Evolutionary conservation across 2,329 filamentous ascomycete species (phyloP).

Genomic region (Paraphoma chrysanthemicola): DNA sequence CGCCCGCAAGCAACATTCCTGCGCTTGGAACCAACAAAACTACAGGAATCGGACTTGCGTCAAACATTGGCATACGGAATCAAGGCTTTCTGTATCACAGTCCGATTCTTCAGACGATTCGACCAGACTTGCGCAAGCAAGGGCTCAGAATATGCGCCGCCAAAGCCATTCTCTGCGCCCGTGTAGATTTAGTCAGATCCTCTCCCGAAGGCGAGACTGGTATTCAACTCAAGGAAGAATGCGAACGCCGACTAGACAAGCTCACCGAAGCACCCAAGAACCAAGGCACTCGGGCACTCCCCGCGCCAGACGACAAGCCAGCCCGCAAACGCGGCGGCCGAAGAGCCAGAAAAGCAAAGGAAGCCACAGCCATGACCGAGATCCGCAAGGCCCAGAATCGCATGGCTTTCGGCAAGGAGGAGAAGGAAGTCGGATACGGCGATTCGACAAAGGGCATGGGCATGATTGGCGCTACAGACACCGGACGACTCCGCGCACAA

Average conservation of each 20-base stretch:
- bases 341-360: slow-evolving; percentile 91
- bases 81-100: slow-evolving; percentile 95
- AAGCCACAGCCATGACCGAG: slow-evolving; percentile 96
- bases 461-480: slow-evolving; percentile 90
- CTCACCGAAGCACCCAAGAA: slow-evolving; percentile 90
- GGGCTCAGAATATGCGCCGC: slow-evolving; percentile 94
- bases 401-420: slow-evolving; percentile 94
- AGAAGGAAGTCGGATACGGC: slow-evolving; percentile 91
- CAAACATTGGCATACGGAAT: slow-evolving; percentile 87
- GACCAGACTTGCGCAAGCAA: slow-evolving; percentile 86
- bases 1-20: slow-evolving; percentile 89
- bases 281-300: slow-evolving; percentile 84
- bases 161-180: slow-evolving; percentile 91
- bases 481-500: slow-evolving; percentile 84
- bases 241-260: slow-evolving; percentile 87
- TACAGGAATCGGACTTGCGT: slow-evolving; percentile 81
- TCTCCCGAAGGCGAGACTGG: slow-evolving; percentile 83
- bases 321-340: slow-evolving; percentile 90
- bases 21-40: slow-evolving; percentile 91
- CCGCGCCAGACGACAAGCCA: slow-evolving; percentile 94
- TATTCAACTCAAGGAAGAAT: slow-evolving; percentile 80
- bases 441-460: slow-evolving; percentile 87
- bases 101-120: slow-evolving; percentile 83
- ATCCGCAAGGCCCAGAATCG: slow-evolving; percentile 95
- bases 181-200: slow-evolving; percentile 85